Conservation (phyloP, 495 filamentous ascomycete genomes). For the Tuber brumale region DNA sequence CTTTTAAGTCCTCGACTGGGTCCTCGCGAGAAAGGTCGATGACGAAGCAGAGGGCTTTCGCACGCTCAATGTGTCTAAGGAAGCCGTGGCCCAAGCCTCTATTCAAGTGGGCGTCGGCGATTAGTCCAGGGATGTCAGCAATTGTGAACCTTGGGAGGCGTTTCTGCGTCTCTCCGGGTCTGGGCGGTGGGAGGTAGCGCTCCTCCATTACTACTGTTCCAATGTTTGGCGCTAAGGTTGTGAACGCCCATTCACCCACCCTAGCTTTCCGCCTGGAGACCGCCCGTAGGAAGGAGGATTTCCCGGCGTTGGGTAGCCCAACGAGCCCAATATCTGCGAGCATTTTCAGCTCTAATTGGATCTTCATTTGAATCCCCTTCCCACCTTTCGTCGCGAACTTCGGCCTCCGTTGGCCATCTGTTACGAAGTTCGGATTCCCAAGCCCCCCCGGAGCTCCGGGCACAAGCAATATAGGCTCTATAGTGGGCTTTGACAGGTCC, state of each 20-base stretch:
- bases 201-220: constrained; percentile 90
- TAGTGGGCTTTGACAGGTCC: constrained; percentile 74
- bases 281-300: constrained; percentile 83
- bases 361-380: constrained; percentile 62
- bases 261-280: constrained; percentile 78
- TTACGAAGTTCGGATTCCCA: constrained; percentile 87
- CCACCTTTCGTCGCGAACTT: constrained; percentile 86
- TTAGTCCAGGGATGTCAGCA: constrained; percentile 89
- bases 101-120: constrained; percentile 85
- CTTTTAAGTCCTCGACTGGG: constrained; percentile 67
- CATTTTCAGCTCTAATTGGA: constrained; percentile 89
- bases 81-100: constrained; percentile 87
- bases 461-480: constrained; percentile 77
- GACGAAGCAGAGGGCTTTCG: constrained; percentile 86
- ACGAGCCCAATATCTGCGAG: constrained; percentile 92
- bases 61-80: constrained; percentile 87
- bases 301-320: constrained; percentile 91
- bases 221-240: constrained; percentile 86
- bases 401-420: constrained; percentile 60
- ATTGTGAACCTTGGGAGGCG: constrained; percentile 70
- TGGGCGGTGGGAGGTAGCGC: constrained; percentile 56
- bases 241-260: constrained; percentile 94
- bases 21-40: constrained; percentile 75
- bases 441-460: constrained; percentile 83
- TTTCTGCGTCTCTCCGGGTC: constrained; percentile 43